Percentiles rank a stretch among this genome's conserved stretches.
These are phyloP conservation scores for Cryptosporidium bovis DNA, from an alignment of 169 alveolate species.

Conservation along the genomic window DNA sequence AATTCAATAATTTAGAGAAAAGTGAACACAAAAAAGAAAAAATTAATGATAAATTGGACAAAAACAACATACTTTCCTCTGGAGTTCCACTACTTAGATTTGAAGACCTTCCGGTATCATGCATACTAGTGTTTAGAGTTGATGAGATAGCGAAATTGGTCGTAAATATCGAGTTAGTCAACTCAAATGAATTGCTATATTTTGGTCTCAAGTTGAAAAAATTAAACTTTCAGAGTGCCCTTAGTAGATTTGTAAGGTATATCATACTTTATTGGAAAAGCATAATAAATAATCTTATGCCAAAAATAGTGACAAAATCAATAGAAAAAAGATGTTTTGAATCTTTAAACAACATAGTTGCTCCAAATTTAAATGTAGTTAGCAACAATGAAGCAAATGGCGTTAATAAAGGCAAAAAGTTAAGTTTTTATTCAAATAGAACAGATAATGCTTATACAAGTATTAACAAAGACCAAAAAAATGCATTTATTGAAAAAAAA, in stretches of 20 bases:
- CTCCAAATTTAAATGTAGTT: background rate
- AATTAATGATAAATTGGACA: background rate
- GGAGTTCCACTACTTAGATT: conserved; percentile 29
- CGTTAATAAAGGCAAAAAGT: background rate
- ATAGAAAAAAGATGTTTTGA: conserved; percentile 51
- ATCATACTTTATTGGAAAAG: conserved; percentile 25
- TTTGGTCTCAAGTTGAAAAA: conserved; percentile 21
- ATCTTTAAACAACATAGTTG: background rate
- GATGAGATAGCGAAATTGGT: conserved; percentile 17
- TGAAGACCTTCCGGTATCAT: conserved; percentile 46
- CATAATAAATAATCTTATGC: conserved; percentile 16
- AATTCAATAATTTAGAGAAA: background rate
- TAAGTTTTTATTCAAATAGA: background rate
- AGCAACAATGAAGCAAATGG: background rate
- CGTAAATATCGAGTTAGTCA: conserved; percentile 28
- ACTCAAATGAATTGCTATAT: conserved; percentile 29
- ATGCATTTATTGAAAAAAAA: background rate
- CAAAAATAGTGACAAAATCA: conserved; percentile 34
- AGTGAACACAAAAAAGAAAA: background rate
- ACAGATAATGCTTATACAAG: background rate
- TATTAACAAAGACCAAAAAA: background rate
- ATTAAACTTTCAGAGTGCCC: background rate
- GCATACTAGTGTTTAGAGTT: conserved; percentile 1
- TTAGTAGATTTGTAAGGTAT: conserved; percentile 26
- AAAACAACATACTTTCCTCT: background rate